Percentiles rank a stretch among this genome's conserved stretches.
Conservation (phyloP, 495 filamentous ascomycete genomes). For the Trichocladium uniseriatum region DNA sequence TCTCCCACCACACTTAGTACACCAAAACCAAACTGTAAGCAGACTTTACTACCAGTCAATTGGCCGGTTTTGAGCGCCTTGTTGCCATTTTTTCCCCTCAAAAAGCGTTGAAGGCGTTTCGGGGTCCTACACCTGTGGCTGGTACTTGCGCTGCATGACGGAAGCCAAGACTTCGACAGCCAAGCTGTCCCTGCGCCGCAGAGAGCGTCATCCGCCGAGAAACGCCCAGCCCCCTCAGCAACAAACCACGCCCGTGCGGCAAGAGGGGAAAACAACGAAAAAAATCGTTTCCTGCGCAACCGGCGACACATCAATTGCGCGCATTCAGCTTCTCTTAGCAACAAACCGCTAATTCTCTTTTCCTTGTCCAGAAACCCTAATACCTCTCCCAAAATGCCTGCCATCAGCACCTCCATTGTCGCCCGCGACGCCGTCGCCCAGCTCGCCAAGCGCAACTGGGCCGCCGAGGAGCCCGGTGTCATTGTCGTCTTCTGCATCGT, state of each 20-base stretch:
- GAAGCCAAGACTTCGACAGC: constrained; percentile 10
- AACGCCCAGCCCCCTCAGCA: background rate
- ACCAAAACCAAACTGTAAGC: constrained; percentile 11
- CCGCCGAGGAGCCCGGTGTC: constrained; percentile 43
- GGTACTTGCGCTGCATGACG: constrained; percentile 9
- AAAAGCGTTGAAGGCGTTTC: too few species aligned
- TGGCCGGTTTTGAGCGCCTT: background rate
- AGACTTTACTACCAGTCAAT: background rate
- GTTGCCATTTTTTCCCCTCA: background rate
- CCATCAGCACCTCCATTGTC: constrained; percentile 38
- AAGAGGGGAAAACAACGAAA: background rate
- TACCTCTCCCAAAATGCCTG: constrained; percentile 36
- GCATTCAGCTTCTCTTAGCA: background rate
- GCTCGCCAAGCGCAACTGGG: constrained; percentile 47
- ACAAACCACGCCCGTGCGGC: background rate
- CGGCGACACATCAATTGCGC: background rate
- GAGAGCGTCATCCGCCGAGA: background rate
- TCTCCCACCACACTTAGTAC: background rate
- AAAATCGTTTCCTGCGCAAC: background rate
- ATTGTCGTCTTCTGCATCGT: constrained; percentile 52
- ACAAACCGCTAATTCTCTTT: constrained; percentile 4
- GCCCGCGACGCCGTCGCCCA: constrained; percentile 36
- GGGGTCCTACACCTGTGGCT: background rate
- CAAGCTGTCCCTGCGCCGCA: background rate
- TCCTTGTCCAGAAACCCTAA: background rate